Evolutionary conservation across 2,329 filamentous ascomycete genomes (phyloP), one percentile per base, ranked within the genome.

Genomic region (Trichoderma sp.): DNA sequence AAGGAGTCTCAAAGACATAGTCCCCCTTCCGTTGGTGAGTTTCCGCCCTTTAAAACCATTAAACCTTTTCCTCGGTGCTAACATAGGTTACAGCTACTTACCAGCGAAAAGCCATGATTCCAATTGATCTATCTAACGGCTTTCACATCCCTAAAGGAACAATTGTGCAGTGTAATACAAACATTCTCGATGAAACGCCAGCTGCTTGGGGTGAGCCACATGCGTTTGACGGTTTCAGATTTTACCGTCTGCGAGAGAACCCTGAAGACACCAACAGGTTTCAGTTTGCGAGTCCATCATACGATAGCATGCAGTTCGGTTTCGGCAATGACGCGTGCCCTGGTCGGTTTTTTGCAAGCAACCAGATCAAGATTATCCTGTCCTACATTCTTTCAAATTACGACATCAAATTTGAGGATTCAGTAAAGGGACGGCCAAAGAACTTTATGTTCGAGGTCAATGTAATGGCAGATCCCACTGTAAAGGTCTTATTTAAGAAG

Each of bases 291-390:
- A 85, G 84, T 9, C 87, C 86, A 1, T 83, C 82, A 21, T 79
- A 83, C 14, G 76, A 80, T 7, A 83, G 86, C 74, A 76, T 88
- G 24, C 79, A 83, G 0, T 89, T 89, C 74, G 86, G 87, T 0
- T 84, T 88, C 73, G 87, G 87, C 3, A 80, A 83, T 62, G 86
- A 88, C 76, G 84, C 83, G 0, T 85, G 86, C 65, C 83, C 85
- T 0, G 86, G 86, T 0, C 80, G 86, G 0, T 88, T 88, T 77
- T 87, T 88, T 73, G 86, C 86, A 0, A 81, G 83, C 1, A 82
- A 85, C 69, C 84, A 86, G 77, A 77, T 86, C 32, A 88, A 88
- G 78, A 84, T 88, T 76, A 77, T 86, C 6, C 72, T 88, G 9
- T 80, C 84, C 3, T 83, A 87, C 72, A 73, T 87, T 34, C 65